These are phyloP conservation scores for Ophiocordyceps camponoti-leonardi DNA, from an alignment of 2,329 filamentous ascomycete genomes.

Conservation along the genomic window DNA sequence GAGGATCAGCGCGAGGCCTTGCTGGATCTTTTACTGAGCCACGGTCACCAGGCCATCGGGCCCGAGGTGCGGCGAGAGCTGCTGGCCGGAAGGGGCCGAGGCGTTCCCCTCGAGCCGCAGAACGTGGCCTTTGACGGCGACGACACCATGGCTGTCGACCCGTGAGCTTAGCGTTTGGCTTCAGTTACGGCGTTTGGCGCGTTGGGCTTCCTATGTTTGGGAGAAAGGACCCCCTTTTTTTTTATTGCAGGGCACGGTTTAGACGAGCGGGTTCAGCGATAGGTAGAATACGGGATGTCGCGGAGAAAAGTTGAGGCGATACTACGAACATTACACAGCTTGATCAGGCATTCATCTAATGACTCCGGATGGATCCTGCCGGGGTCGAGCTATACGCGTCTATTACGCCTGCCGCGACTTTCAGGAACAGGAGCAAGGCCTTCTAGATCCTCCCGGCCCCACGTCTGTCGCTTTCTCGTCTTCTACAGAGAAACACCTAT, in stretches of 20 bases:
- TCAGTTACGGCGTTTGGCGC: constrained; percentile 7
- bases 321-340: too few relatives aligned
- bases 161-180: constrained; percentile 2
- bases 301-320: too few relatives aligned
- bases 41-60: constrained; percentile 76
- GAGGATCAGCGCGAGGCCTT: constrained; percentile 88
- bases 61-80: constrained; percentile 83
- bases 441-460: background rate
- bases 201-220: background rate
- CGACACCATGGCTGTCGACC: constrained; percentile 75
- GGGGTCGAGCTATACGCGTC: background rate
- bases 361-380: too few relatives aligned
- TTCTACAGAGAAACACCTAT: too few relatives aligned
- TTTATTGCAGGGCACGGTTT: background rate
- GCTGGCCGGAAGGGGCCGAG: constrained; percentile 72
- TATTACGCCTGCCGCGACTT: background rate
- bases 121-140: constrained; percentile 50
- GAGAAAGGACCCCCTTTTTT: background rate
- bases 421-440: background rate
- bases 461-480: background rate
- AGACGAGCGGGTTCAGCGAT: background rate
- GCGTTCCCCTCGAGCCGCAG: constrained; percentile 45
- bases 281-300: background rate
- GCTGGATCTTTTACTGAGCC: constrained; percentile 66
- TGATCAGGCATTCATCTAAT: too few relatives aligned